Evolutionary conservation across 176 grass and related monocot species (phyloP), one percentile per base, ranked within the genome.

Genomic region (Tuctoria greenei): DNA sequence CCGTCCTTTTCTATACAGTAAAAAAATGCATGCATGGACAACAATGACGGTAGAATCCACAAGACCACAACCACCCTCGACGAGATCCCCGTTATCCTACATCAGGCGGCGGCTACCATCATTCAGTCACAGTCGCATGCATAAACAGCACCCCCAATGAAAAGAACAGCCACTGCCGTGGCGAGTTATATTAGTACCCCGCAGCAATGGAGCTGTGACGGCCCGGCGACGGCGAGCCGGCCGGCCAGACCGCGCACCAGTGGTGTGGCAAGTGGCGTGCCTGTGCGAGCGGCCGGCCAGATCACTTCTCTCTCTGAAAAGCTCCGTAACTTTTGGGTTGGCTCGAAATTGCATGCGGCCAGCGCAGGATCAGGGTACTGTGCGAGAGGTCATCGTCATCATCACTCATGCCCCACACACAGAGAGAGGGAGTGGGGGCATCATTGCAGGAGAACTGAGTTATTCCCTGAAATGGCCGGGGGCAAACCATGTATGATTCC

Each of bases 371-470:
- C 79, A 83, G 64, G 25, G 15, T 35, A 7, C 56, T 62, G 69
- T 42, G 55, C 72, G 49, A 60, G 36, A 73, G 65, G 68, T 78
- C 63, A 6, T 13, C 43, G 11, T 43, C 69, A 35, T 78, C 45
- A 44, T 39, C 50, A 27, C 77, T 31, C 3, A n/a, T n/a, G n/a
- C 31, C 1, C 73, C 43, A 37, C 61, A 54, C 10, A 87, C 12
- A 45, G 37, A 56, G 28, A 3, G 39, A 67, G 57, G 17, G 12
- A 11, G 65, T 31, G 74, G 38, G 50, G 63, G 31, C 85, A 94
- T 91, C 75, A 94, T 94, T 88, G 88, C 92, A 67, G 79, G 47
- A 70, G 27, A 88, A 84, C 79, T 86, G 82, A 84, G 84, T 88
- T 86, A 76, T 93, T 90, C 88, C 74, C 82, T 94, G 79, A 85